Evolutionary conservation across 1,284 basidiomycete genomes (phyloP), one percentile per base, ranked within the genome.

Genomic region (Ganoderma sp.): DNA sequence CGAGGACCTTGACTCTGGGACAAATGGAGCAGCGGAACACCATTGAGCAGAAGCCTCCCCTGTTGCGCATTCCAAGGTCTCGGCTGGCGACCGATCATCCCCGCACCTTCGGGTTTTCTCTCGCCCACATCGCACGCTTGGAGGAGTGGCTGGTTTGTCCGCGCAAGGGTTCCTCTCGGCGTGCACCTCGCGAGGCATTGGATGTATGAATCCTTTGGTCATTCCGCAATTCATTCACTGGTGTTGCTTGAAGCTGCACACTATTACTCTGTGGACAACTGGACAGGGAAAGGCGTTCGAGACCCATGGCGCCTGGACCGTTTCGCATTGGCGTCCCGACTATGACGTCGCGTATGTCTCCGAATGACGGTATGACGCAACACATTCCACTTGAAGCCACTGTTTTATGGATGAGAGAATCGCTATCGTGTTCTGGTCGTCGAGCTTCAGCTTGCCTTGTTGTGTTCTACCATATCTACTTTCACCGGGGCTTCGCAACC

Each of bases 361-460:
- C 48, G 48, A 52, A 28, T 52, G 48, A 10, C 14, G 63, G 58
- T 61, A 71, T 71, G 70, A 71, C 69, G 70, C 68, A 71, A 71
- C 50, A 17, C 19, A 43, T 63, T n/a, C 70, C 70, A 71, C 70
- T 39, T 19, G 54, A 61, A 57, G 28, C 69, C 69, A 71, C 69
- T 7, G 37, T 32, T 19, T 25, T 15, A 14, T 25, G 52, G 25
- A 7, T 28, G 52, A 12, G 12, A 52, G 3, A 48, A 54, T 17
- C 34, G 1, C 34, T 19, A 12, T 2, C 17, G 32, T 12, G 19
- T 39, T 15, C 52, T 39, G 15, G 4, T 56, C 52, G 28, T 32
- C 56, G 32, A 57, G 32, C 34, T 15, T 37, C 56, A 39, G 32
- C 56, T 22, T 58, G 56, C 56, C 17, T n/a, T 10, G 10, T 22